Conservation (phyloP, 768 basidiomycete genomes). For the Tylopilus sp. region DNA sequence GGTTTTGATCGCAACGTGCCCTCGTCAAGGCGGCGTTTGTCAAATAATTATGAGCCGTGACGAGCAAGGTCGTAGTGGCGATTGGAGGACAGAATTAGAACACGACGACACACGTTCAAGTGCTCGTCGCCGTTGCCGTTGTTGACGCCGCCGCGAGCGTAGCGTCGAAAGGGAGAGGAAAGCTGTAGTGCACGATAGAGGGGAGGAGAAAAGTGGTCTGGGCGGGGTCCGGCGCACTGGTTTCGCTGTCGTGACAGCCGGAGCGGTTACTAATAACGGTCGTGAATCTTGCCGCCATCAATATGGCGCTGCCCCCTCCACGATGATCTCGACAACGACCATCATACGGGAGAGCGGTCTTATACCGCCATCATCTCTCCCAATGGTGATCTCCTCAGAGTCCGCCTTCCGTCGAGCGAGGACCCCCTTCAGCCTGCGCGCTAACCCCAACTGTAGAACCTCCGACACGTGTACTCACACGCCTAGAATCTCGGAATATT, state of each 20-base stretch:
- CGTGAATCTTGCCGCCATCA: slow-evolving; percentile 21
- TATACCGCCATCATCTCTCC: not conserved
- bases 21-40: slow-evolving; percentile 51
- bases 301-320: slow-evolving; percentile 17
- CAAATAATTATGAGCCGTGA: slow-evolving; percentile 37
- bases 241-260: slow-evolving; percentile 33
- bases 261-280: slow-evolving; percentile 27
- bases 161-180: slow-evolving; percentile 5
- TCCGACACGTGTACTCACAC: slow-evolving; percentile 34
- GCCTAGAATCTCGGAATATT: slow-evolving; percentile 25
- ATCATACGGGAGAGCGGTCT: not conserved
- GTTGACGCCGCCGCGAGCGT: no score
- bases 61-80: slow-evolving; percentile 18
- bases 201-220: slow-evolving; percentile 15
- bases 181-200: not conserved
- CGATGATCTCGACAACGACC: slow-evolving; percentile 4
- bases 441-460: slow-evolving; percentile 28
- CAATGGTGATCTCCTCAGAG: not conserved
- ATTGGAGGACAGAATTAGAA: slow-evolving; percentile 20
- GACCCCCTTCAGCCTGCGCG: slow-evolving; percentile 19
- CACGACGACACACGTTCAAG: slow-evolving; percentile 21
- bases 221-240: slow-evolving; percentile 25
- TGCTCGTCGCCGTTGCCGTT: slow-evolving; percentile 9
- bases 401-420: slow-evolving; percentile 1
- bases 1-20: slow-evolving; percentile 83